Evolutionary conservation across 148 eudicot species (phyloP).

Genomic region (Vaccinium macrocarpon): DNA sequence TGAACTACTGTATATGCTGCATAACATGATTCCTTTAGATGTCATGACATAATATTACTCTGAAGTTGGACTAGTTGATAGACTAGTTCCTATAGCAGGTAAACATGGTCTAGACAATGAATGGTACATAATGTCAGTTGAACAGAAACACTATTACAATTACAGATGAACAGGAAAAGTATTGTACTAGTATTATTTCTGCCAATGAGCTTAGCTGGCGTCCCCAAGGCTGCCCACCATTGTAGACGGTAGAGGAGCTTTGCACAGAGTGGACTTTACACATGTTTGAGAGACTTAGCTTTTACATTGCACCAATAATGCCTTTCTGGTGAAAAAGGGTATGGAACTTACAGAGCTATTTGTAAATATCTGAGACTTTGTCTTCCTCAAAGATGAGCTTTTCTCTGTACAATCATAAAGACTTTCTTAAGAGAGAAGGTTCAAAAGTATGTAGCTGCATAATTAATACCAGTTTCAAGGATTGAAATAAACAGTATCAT

Average conservation of each 20-base stretch:
- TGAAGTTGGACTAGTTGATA: no score
- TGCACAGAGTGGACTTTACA: background rate
- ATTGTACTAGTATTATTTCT: background rate
- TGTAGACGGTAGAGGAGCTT: background rate
- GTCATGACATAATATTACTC: no score
- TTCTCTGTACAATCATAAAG: conserved; percentile 38
- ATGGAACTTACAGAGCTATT: conserved; percentile 65
- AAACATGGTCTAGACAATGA: no score
- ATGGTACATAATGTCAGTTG: background rate
- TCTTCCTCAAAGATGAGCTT: conserved; percentile 52
- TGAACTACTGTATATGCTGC: background rate
- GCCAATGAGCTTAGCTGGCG: background rate
- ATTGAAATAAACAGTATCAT: background rate
- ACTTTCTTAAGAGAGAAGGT: background rate
- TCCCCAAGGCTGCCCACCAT: background rate
- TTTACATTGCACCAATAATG: background rate
- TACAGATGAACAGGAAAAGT: background rate
- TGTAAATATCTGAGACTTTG: conserved; percentile 67
- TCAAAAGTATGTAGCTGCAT: background rate
- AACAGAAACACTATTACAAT: background rate
- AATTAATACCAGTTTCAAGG: background rate
- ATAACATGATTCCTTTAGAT: background rate
- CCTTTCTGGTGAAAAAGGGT: background rate
- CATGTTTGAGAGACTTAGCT: background rate
- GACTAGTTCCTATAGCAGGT: no score